phyloP scores from a whole-genome alignment of 768 basidiomycete species.

The Guyanaporus albipodus region DNA sequence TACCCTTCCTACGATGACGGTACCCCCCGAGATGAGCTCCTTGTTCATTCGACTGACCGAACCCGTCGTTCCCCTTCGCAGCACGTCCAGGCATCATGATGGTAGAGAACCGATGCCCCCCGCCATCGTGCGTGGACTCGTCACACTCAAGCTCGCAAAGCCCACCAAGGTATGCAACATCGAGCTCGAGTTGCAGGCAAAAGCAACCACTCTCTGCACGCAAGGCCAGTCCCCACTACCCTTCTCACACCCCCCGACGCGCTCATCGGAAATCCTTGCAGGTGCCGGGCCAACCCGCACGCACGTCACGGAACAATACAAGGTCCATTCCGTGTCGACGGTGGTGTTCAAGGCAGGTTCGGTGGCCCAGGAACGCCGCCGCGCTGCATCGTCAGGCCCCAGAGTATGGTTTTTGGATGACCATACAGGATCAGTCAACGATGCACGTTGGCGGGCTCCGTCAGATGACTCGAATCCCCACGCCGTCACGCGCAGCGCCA shows the following conservation, averaged over 20 bases:
- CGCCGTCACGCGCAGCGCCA: slow-evolving; percentile 13
- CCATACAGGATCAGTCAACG: neutral
- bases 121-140: slow-evolving; percentile 60
- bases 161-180: slow-evolving; percentile 86
- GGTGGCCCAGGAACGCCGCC: slow-evolving; percentile 25
- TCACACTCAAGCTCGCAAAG: slow-evolving; percentile 63
- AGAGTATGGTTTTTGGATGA: slow-evolving; percentile 12
- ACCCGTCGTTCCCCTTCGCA: slow-evolving; percentile 69
- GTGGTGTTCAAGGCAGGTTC: slow-evolving; percentile 68
- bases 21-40: slow-evolving; percentile 40
- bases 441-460: neutral
- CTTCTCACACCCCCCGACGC: neutral
- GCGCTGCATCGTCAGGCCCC: slow-evolving; percentile 16
- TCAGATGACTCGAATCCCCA: too few relatives aligned
- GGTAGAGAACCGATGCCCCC: slow-evolving; percentile 51
- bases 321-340: slow-evolving; percentile 64
- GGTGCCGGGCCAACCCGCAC: slow-evolving; percentile 68
- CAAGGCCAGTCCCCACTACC: slow-evolving; percentile 71
- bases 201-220: slow-evolving; percentile 69
- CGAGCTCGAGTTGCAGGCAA: slow-evolving; percentile 73
- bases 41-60: slow-evolving; percentile 65
- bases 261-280: too few relatives aligned
- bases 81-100: slow-evolving; percentile 34
- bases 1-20: too few relatives aligned
- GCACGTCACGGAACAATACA: slow-evolving; percentile 76